Evolutionary conservation across 2,329 filamentous ascomycete genomes (phyloP).

Genomic region (Aspergillus felis): DNA sequence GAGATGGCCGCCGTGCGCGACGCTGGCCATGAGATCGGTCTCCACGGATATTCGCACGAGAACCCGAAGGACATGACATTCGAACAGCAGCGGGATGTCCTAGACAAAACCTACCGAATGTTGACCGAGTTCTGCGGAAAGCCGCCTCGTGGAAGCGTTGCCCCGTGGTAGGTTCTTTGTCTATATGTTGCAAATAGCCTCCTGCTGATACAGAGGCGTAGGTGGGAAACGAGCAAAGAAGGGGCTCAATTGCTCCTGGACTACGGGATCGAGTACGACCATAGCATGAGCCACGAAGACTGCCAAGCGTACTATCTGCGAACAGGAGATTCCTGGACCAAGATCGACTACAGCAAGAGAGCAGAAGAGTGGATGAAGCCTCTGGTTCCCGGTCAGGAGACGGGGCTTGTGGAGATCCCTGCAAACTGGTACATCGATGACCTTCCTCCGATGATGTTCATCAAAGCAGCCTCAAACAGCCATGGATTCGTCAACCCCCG

Average conservation of each 20-base stretch:
- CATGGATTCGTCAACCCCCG: constrained; percentile 56
- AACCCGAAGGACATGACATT: constrained; percentile 69
- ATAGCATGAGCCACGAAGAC: constrained; percentile 44
- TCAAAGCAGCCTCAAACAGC: constrained; percentile 46
- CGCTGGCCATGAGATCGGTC: constrained; percentile 61
- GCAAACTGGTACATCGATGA: constrained; percentile 45
- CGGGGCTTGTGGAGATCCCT: constrained; percentile 42
- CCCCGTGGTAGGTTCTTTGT: constrained; percentile 52
- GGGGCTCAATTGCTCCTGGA: constrained; percentile 48
- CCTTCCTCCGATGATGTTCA: constrained; percentile 44
- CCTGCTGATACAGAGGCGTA: neutral
- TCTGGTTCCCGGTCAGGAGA: constrained; percentile 43
- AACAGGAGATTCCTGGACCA: constrained; percentile 42
- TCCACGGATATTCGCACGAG: constrained; percentile 72
- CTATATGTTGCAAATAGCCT: neutral
- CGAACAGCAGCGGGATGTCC: constrained; percentile 71
- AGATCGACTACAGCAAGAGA: constrained; percentile 39
- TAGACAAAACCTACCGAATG: constrained; percentile 73
- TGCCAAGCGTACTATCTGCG: constrained; percentile 43
- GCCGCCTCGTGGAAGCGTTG: constrained; percentile 67
- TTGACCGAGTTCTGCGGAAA: constrained; percentile 72
- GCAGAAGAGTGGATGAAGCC: constrained; percentile 46
- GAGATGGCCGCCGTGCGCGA: constrained; percentile 61
- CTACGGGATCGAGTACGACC: constrained; percentile 45
- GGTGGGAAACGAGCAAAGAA: constrained; percentile 67